Base-by-base conservation (phyloP, 2,329 filamentous ascomycete species). In the Pestalotiopsis sp. region DNA sequence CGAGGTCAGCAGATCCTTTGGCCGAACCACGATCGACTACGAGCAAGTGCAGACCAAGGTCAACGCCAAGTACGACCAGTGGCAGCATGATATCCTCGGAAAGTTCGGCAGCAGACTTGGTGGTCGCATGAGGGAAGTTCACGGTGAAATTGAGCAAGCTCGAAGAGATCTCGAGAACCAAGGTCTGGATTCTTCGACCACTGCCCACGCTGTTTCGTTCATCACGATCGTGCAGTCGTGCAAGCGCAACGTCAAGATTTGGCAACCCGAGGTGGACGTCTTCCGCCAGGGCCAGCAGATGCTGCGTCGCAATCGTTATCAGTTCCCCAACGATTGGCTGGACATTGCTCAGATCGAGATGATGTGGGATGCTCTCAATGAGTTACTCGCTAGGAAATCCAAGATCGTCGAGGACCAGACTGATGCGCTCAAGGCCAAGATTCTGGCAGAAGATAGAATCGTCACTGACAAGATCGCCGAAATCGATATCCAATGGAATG, bases 41-140 rank as follows among this genome's bases (percentile, higher is more conserved):
- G 96, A 98, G 75, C 97, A 99, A 80, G 96, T 99, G 0, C 97
- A 99, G 81, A 94, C 95, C 68, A 98, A 97, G 81, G 96, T 99
- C 80, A 99, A 98, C 76, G 94, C 94, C 75, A 99, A 98, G 80
- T 99, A 99, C 78, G 97, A 99, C 78, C 95, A 98, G 80, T 99
- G 97, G 96, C 96, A 99, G 80, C 94, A 98, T 75, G 96, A 99
- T 73, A 97, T 99, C 67, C 86, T 98, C 49, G 89, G 93, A 74
- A 97, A 97, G 78, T 99, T 99, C 80, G 96, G 94, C 49, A 88
- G 88, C 68, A 93, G 96, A 68, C 91, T 99, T 60, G 94, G 95
- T 61, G 92, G 90, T 71, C 93, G 95, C 64, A 97, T 98, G 90
- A 89, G 94, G 63, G 96, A 99, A 76, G 92, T 98, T 3, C 94